Base-by-base conservation (phyloP, 768 basidiomycete genomes). In the Exidia glandulosa region DNA sequence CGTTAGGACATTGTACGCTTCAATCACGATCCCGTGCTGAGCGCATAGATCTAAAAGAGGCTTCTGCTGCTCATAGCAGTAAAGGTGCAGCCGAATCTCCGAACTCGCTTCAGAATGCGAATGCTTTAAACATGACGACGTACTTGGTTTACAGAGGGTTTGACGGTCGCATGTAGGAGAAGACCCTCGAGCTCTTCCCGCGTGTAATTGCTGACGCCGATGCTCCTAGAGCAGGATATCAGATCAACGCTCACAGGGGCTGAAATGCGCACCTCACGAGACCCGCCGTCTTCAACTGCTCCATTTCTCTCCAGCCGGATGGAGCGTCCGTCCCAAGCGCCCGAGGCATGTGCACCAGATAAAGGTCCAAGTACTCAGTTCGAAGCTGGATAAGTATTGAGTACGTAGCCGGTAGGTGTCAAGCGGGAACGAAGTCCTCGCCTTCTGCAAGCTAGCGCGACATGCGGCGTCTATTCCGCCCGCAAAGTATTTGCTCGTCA, bases 151-250 rank as follows among this genome's bases (percentile, higher is more conserved):
- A 80, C 83, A 2, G 75, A 83, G 0, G 86, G 87, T 63, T 78
- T 80, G 64, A 86, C 71, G 66, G 84, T 82, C 6, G 83, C 83
- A 2, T 78, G 78, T n/a, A 71, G 74, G 19, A 88, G 70, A 6
- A 54, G 27, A 25, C 75, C 74, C 48, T 79, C 68, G 23, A 88
- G 76, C 29, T 89, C 76, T 1, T 73, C 59, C 12, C 81, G 75
- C 13, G 73, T 73, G 66, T 86, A 88, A 72, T 88, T 88, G 72
- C 82, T 85, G 48, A 88, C 83, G 25, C 86, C 86, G 59, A 87
- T 86, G 68, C 81, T 84, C 80, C 83, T 85, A 62, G 3, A 64
- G 27, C 41, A 45, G 48, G 14, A 25, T 54, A 13, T 45, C 41
- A 45, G 10, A 45, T 13, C 23, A 45, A 23, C 41, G 41, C 41